Evolutionary conservation across 441 rosid genomes (phyloP).

Genomic region (Arabidopsis hybrid): DNA sequence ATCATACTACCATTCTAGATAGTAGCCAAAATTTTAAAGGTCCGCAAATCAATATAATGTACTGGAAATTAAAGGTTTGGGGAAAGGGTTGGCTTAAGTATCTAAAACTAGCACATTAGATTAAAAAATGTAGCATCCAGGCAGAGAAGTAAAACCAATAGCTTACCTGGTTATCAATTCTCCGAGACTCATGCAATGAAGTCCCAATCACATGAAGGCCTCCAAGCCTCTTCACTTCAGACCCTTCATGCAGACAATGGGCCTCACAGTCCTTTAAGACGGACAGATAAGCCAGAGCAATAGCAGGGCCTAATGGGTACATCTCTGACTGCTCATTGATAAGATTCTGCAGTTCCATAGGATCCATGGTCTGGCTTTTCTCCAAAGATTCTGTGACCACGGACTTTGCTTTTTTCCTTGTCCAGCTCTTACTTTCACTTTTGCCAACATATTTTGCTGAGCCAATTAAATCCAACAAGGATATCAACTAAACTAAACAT

Average conservation of each 20-base stretch:
- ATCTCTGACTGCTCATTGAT: slow-evolving; percentile 83
- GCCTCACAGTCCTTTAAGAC: slow-evolving; percentile 90
- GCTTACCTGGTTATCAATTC: slow-evolving; percentile 96
- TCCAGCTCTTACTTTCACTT: slow-evolving; percentile 89
- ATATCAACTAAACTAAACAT: slow-evolving; percentile 36
- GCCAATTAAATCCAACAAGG: slow-evolving; percentile 35
- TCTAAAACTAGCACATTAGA: slow-evolving; percentile 24
- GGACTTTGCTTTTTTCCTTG: slow-evolving; percentile 76
- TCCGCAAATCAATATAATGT: slow-evolving; percentile 1
- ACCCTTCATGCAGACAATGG: slow-evolving; percentile 86
- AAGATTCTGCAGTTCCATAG: slow-evolving; percentile 69
- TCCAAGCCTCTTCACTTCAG: slow-evolving; percentile 94
- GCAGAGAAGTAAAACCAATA: slow-evolving; percentile 20
- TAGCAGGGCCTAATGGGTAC: slow-evolving; percentile 92
- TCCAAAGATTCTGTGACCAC: slow-evolving; percentile 77
- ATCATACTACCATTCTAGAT: slow-evolving; percentile 25
- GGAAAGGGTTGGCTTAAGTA: not conserved
- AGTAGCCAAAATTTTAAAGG: not conserved
- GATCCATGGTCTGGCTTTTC: slow-evolving; percentile 78
- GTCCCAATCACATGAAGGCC: slow-evolving; percentile 98
- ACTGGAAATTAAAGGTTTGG: not conserved
- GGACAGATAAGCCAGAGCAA: slow-evolving; percentile 87
- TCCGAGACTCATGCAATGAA: slow-evolving; percentile 96
- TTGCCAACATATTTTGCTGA: slow-evolving; percentile 94
- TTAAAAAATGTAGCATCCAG: slow-evolving; percentile 25